phyloP scores from a whole-genome alignment of 495 filamentous ascomycete genomes.

The Halenospora varia region DNA sequence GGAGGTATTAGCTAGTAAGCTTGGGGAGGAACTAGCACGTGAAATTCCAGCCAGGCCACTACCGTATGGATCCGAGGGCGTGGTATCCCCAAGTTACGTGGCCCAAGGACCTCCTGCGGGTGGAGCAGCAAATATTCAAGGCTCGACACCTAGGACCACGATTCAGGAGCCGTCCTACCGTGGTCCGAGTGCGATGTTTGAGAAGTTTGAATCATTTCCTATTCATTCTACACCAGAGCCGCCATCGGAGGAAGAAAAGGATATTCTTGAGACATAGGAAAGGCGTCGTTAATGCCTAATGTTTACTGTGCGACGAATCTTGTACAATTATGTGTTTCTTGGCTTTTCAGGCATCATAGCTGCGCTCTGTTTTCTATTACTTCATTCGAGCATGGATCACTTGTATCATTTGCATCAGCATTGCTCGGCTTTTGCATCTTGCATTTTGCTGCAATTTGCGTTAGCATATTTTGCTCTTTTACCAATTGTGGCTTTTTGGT shows the following conservation, averaged over 20 bases:
- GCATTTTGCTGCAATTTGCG: background rate
- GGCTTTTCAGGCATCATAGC: background rate
- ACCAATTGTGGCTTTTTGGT: background rate
- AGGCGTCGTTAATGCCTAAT: constrained; percentile 5
- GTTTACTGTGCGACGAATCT: background rate
- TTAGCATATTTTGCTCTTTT: background rate
- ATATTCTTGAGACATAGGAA: constrained; percentile 34
- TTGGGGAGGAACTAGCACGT: constrained; percentile 28
- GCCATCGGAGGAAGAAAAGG: constrained; percentile 38
- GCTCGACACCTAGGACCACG: constrained; percentile 24
- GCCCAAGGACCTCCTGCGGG: constrained; percentile 29
- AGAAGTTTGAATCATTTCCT: constrained; percentile 41
- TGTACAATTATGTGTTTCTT: constrained; percentile 6
- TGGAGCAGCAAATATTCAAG: constrained; percentile 31
- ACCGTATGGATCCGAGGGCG: constrained; percentile 44
- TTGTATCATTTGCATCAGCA: constrained; percentile 3
- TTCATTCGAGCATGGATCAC: background rate
- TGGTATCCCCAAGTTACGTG: constrained; percentile 42
- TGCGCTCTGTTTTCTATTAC: background rate
- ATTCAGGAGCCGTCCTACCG: constrained; percentile 31
- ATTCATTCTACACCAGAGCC: constrained; percentile 30
- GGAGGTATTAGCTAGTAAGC: constrained; percentile 46
- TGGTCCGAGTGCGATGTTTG: constrained; percentile 39
- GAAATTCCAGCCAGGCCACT: constrained; percentile 39
- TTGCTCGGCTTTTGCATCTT: background rate